Conservation (phyloP, 2,329 filamentous ascomycete genomes). For the Herpomyces periplanetae region DNA sequence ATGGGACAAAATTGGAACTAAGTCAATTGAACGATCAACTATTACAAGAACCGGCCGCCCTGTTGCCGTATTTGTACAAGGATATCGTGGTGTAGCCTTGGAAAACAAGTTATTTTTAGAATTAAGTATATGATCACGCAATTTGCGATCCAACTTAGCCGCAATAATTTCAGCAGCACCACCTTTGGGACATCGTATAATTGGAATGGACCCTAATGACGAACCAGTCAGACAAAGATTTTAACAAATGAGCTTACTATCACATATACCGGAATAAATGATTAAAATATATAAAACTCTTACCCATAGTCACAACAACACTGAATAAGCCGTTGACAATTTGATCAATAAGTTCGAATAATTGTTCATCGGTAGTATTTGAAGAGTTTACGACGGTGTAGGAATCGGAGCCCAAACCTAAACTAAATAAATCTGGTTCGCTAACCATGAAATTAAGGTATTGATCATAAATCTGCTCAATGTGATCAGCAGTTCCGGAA, state of each 20-base stretch:
- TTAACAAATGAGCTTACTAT: conserved; percentile 2
- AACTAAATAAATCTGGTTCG: conserved; percentile 71
- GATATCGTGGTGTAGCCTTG: conserved; percentile 16
- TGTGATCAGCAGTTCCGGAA: conserved; percentile 47
- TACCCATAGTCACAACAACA: conserved; percentile 90
- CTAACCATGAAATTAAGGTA: conserved; percentile 91
- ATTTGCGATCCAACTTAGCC: conserved; percentile 66
- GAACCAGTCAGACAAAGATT: background rate
- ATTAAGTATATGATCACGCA: conserved; percentile 81
- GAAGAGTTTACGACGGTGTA: conserved; percentile 93
- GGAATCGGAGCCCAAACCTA: conserved; percentile 65
- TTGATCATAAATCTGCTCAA: conserved; percentile 75
- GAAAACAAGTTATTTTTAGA: conserved; percentile 94
- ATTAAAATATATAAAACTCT: conserved; percentile 4
- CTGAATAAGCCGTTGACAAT: conserved; percentile 92
- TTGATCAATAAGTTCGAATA: conserved; percentile 51
- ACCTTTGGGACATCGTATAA: conserved; percentile 71
- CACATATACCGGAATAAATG: conserved; percentile 2
- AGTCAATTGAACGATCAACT: conserved; percentile 70
- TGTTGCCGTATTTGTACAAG: conserved; percentile 18
- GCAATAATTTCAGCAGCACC: conserved; percentile 79
- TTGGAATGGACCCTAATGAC: conserved; percentile 35
- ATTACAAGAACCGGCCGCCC: conserved; percentile 65
- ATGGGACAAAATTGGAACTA: conserved; percentile 94
- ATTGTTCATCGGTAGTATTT: conserved; percentile 50